Base-by-base conservation (phyloP, 805 yeast genomes). In the Candida easanensis region DNA sequence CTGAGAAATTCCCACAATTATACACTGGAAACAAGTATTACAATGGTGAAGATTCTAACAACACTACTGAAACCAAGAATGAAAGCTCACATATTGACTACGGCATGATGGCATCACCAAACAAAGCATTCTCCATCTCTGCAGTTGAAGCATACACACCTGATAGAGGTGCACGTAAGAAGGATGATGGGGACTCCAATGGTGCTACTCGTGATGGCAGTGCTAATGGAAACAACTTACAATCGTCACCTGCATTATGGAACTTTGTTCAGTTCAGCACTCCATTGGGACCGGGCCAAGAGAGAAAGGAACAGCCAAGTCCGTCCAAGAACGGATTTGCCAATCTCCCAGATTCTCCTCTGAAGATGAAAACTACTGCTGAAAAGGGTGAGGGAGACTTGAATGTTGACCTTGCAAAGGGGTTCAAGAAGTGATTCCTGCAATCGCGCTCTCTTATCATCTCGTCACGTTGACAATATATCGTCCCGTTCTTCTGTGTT, bases 171-270 rank as follows among this genome's bases (percentile, higher is more conserved):
- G 46, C 57, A 6, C 50, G 49, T 17, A 54, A 51, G 48, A 54
- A 44, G 37, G 58, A 57, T 38, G 53, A 42, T 34, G 19, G 33
- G 7, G 33, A 16, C 5, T 30, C 33, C 9, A 30, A 30, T n/a
- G 33, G 19, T 16, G 52, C 47, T 23, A 36, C 16, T n/a, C 45
- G 30, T 19, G 41, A 26, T 27, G 25, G 19, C 13, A 38, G 28
- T 33, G 44, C 45, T 10, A 45, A 51, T 17, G 55, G 56, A 7
- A 42, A 38, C 26, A 49, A 48, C 25, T 41, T 59, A 31, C 65
- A 64, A 40, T 63, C 68, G 23, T 87, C 96, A 1, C 98, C 98
- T 1, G 97, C 96, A 15, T 77, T 90, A 46, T 88, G 97, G 97
- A 87, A 85, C 60, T 82, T 87, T 66, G 88, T 90, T 57, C 96